phyloP scores from a whole-genome alignment of 768 basidiomycete species.

The Amanita pseudoporphyria region DNA sequence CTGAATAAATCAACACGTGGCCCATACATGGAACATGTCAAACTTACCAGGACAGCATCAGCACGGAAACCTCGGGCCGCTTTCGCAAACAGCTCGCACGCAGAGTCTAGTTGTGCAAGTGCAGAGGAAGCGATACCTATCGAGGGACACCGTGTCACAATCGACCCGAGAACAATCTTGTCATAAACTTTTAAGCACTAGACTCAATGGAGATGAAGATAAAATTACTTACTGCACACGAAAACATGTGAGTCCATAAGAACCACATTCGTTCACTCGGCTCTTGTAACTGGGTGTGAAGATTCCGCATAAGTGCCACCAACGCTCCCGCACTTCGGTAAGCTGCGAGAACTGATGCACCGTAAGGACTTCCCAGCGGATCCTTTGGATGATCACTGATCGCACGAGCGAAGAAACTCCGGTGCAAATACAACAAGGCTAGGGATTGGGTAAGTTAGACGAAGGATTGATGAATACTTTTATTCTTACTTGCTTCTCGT shows the following conservation, averaged over 20 bases:
- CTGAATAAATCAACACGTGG: conserved; percentile 23
- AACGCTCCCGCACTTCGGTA: conserved; percentile 67
- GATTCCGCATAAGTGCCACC: conserved; percentile 60
- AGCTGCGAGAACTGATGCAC: conserved; percentile 64
- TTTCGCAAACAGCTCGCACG: conserved; percentile 66
- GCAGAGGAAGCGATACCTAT: conserved; percentile 73
- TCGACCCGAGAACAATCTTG: conserved; percentile 64
- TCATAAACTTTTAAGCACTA: conserved; percentile 1
- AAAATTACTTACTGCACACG: conserved; percentile 44
- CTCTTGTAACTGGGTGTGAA: conserved; percentile 54
- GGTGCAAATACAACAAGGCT: conserved; percentile 60
- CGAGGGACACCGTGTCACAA: conserved; percentile 70
- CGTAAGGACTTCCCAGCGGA: conserved; percentile 63
- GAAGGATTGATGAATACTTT: conserved; percentile 1
- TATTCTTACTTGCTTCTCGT: conserved; percentile 52
- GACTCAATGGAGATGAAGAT: conserved; percentile 4
- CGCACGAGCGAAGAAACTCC: conserved; percentile 66
- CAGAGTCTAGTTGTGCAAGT: conserved; percentile 63
- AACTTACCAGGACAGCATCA: conserved; percentile 50
- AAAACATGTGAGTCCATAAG: conserved; percentile 54
- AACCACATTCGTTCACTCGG: conserved; percentile 60
- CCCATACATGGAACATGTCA: neutral
- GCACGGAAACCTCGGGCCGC: conserved; percentile 59
- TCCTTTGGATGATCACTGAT: conserved; percentile 68
- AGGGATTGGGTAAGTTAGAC: conserved; percentile 6